These are phyloP conservation scores for Saccharum spontaneum DNA, from an alignment of 176 grass and related monocot species.

Conservation along the genomic window DNA sequence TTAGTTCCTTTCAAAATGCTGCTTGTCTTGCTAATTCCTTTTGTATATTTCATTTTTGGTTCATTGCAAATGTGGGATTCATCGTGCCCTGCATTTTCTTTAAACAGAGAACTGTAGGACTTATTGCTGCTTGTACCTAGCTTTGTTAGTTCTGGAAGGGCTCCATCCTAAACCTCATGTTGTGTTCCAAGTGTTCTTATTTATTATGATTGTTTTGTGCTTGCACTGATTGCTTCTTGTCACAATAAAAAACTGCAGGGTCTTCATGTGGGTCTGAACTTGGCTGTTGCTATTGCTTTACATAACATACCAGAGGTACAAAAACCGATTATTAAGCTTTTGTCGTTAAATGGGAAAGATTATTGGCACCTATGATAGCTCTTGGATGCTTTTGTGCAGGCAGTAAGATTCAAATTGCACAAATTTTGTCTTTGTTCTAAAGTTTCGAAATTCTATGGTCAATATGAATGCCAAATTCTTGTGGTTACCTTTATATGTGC, in stretches of 20 bases:
- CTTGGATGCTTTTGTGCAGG: neutral
- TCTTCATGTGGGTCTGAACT: slow-evolving; percentile 90
- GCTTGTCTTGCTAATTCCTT: neutral
- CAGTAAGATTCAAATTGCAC: slow-evolving; percentile 19
- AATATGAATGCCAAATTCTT: neutral
- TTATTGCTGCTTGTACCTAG: neutral
- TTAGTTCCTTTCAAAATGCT: neutral
- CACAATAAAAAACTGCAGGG: slow-evolving; percentile 53
- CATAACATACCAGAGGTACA: slow-evolving; percentile 99
- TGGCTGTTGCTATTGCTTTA: slow-evolving; percentile 93
- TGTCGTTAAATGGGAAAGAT: slow-evolving; percentile 8
- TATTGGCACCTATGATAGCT: neutral
- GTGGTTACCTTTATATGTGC: neutral
- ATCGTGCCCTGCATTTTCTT: neutral
- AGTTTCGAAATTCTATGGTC: neutral
- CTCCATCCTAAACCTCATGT: neutral
- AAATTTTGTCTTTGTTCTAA: neutral
- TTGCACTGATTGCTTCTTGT: slow-evolving; percentile 29
- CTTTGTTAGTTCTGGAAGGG: neutral
- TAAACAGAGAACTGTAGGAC: neutral
- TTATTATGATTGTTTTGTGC: slow-evolving; percentile 18
- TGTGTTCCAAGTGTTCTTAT: neutral
- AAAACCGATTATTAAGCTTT: neutral
- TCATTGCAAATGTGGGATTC: neutral
- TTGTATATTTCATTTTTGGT: neutral